Evolutionary conservation across 306 rosid genomes (phyloP), one percentile per base, ranked within the genome.

Genomic region (Urtica urens): DNA sequence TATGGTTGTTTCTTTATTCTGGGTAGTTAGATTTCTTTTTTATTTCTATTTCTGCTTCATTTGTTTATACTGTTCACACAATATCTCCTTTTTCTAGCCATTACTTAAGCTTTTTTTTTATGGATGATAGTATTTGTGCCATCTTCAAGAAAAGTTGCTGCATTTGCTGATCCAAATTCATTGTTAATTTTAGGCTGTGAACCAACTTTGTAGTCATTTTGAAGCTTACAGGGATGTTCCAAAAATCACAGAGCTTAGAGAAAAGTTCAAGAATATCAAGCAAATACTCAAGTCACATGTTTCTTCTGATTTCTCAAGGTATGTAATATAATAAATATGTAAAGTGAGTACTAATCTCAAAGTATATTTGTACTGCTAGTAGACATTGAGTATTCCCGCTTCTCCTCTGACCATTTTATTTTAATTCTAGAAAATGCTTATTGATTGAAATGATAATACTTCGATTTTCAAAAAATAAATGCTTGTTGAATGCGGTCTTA

Each of bases 251-350:
- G 99, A 90, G 65, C 95, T 90, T 59, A 69, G 95, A 64, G 99
- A 90, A 83, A 90, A 90, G 75, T 85, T 85, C 74, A 90, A 85
- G 72, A 90, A 85, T 61, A 90, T 90, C 78, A 90, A 85, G 79
- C 92, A 85, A 75, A 85, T 90, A 64, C 87, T 90, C 44, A 90
- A 90, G 80, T 90, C 99, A n/a, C 99, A 85, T 10, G 95, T 81
- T 40, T 90, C 73, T 62, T 90, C 99, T 59, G 99, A 90, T 69
- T 90, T 90, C 71, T 73, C 96, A 23, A 82, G 99, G 99, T 90
- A 79, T 42, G 66, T 19, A 11, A 60, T 19, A 51, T 43, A 51
- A 12, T 13, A 11, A 51, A 31, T 10, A 3, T 49, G 23, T 34
- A 33, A 19, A 51, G 2, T 30, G 19, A 33, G 28, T 33, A 33